Percentiles rank a stretch among this genome's conserved stretches.
Evolutionary conservation across 768 basidiomycete genomes (phyloP).

Genomic region (Hygrophorus russula): DNA sequence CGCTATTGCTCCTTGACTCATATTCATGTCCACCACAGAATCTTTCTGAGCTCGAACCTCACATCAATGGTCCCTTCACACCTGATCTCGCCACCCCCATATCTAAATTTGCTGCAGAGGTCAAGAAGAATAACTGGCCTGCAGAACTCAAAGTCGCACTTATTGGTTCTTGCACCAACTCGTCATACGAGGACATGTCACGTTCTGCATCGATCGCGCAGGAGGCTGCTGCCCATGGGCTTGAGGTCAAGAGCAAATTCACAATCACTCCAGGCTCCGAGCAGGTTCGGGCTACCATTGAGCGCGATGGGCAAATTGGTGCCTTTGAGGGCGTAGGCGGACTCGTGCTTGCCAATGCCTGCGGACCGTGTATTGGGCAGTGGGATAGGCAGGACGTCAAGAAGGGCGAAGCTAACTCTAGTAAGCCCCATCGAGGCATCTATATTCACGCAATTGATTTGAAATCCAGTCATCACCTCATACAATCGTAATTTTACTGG

Average conservation of each 20-base stretch:
- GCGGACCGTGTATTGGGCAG: constrained; percentile 98
- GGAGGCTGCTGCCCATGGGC: constrained; percentile 81
- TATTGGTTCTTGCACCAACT: constrained; percentile 99
- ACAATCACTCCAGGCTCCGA: constrained; percentile 98
- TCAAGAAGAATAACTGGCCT: constrained; percentile 95
- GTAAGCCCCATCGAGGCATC: constrained; percentile 30
- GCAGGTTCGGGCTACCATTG: constrained; percentile 96
- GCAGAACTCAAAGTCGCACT: constrained; percentile 93
- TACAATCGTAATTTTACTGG: constrained; percentile 99
- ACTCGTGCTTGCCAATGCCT: constrained; percentile 93
- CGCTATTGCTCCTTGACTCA: not conserved
- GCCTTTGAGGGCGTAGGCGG: constrained; percentile 85
- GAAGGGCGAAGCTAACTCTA: constrained; percentile 96
- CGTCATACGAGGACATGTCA: constrained; percentile 99
- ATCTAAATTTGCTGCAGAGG: constrained; percentile 86
- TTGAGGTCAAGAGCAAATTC: constrained; percentile 86
- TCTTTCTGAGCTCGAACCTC: constrained; percentile 94
- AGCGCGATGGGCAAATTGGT: constrained; percentile 87
- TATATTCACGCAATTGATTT: not conserved
- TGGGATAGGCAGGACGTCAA: constrained; percentile 97
- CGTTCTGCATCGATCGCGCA: constrained; percentile 90
- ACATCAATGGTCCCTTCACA: constrained; percentile 99
- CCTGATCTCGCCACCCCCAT: constrained; percentile 98
- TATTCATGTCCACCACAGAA: constrained; percentile 37
- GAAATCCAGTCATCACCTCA: constrained; percentile 79